Conservation (phyloP, 345 rosid genomes). For the Xanthoceras sorbifolium region DNA sequence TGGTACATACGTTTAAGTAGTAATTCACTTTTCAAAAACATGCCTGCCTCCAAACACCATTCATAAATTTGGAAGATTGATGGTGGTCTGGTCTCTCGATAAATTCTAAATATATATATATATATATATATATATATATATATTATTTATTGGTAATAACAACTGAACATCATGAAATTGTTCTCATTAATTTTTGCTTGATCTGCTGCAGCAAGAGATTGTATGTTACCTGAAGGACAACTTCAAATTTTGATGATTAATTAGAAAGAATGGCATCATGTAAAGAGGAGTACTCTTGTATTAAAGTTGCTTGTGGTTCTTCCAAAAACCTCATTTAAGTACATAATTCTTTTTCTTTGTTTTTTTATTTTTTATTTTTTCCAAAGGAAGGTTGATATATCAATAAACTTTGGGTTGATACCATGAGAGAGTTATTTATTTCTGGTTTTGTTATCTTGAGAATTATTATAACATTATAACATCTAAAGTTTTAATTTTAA, state of each 20-base stretch:
- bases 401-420: neutral
- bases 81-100: too few relatives aligned
- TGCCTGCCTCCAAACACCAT: neutral
- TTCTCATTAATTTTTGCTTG: constrained; percentile 2
- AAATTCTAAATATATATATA: too few relatives aligned
- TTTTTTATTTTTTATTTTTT: neutral
- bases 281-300: neutral
- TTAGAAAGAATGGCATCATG: neutral
- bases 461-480: too few relatives aligned
- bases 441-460: neutral
- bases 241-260: constrained; percentile 50
- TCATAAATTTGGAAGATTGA: too few relatives aligned
- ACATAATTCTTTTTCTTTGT: neutral
- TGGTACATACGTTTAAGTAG: too few relatives aligned
- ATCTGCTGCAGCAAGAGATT: constrained; percentile 75
- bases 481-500: too few relatives aligned
- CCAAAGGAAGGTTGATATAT: neutral
- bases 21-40: neutral
- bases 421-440: neutral
- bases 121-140: too few relatives aligned
- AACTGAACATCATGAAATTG: constrained; percentile 10
- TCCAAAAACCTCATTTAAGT: neutral
- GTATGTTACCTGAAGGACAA: constrained; percentile 75
- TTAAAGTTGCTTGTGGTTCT: neutral
- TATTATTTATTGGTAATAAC: too few relatives aligned